Conservation (phyloP, 768 basidiomycete species). For the Tylopilus balloui region DNA sequence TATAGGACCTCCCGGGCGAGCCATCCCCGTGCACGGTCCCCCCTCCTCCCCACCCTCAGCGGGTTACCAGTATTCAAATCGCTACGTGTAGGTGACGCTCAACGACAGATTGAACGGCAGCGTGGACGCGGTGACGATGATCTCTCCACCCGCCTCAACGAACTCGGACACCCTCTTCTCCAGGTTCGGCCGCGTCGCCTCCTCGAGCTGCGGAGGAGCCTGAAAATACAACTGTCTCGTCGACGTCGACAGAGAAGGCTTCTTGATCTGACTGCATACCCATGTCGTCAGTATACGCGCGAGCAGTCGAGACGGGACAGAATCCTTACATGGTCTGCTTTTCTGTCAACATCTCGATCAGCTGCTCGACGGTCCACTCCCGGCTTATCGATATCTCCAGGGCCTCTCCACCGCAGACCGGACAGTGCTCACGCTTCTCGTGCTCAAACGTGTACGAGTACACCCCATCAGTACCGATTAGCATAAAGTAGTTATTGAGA, state of each 20-base stretch:
- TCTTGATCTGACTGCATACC: slow-evolving; percentile 83
- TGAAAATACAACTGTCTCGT: slow-evolving; percentile 85
- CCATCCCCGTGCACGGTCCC: too few species aligned
- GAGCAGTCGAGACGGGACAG: background rate
- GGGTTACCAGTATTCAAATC: too few species aligned
- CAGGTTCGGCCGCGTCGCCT: slow-evolving; percentile 86
- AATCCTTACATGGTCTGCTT: slow-evolving; percentile 81
- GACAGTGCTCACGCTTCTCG: slow-evolving; percentile 88
- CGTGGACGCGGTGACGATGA: slow-evolving; percentile 83
- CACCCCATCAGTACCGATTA: slow-evolving; percentile 93
- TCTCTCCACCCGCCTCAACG: slow-evolving; percentile 67
- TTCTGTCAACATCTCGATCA: slow-evolving; percentile 86
- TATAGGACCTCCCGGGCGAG: too few species aligned
- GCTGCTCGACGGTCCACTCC: slow-evolving; percentile 75
- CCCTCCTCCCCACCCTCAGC: too few species aligned
- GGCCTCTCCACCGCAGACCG: slow-evolving; percentile 92
- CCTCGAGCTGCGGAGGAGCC: slow-evolving; percentile 87
- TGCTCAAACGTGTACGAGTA: slow-evolving; percentile 98
- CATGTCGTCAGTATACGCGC: background rate
- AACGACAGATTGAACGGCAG: slow-evolving; percentile 84
- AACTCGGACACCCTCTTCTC: slow-evolving; percentile 83
- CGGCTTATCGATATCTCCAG: slow-evolving; percentile 66
- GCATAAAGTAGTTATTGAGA: slow-evolving; percentile 97
- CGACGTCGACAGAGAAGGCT: slow-evolving; percentile 81
- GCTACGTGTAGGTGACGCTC: slow-evolving; percentile 51